Evolutionary conservation across 176 grass and related monocot genomes (phyloP).

Genomic region (Lolium rigidum): DNA sequence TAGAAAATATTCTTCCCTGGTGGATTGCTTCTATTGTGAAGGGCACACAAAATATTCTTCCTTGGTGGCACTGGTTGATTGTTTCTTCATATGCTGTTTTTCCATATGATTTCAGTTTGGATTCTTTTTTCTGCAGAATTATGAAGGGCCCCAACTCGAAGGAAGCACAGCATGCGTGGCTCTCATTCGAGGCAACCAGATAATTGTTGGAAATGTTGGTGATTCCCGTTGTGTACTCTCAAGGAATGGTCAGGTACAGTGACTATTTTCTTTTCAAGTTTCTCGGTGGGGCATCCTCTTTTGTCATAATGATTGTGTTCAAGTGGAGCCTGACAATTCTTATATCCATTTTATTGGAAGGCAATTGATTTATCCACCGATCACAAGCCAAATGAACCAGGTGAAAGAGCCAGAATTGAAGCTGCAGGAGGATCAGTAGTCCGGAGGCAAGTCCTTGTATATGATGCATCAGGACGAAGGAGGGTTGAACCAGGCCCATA

Average conservation of each 20-base stretch:
- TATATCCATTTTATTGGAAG: conserved; percentile 29
- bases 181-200: conserved; percentile 16
- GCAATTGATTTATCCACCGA: not conserved
- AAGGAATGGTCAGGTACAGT: conserved; percentile 34
- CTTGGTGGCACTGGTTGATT: not conserved
- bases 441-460: not conserved
- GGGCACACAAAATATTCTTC: not conserved
- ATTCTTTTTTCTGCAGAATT: not conserved
- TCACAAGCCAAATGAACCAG: conserved; percentile 7
- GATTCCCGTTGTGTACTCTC: conserved; percentile 44
- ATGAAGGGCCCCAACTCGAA: not conserved
- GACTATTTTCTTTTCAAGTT: conserved; percentile 24
- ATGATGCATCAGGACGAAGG: no score
- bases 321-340: conserved; percentile 1
- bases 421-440: conserved; percentile 23
- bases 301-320: not conserved
- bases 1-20: not conserved
- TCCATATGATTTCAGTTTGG: not conserved
- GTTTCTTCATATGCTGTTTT: not conserved
- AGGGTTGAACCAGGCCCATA: no score
- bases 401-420: conserved; percentile 22
- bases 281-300: not conserved
- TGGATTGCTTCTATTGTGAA: not conserved
- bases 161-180: conserved; percentile 38
- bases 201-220: conserved; percentile 35